Evolutionary conservation across 1,139 yeast genomes (phyloP).

Genomic region (Zygosaccharomyces sapae): DNA sequence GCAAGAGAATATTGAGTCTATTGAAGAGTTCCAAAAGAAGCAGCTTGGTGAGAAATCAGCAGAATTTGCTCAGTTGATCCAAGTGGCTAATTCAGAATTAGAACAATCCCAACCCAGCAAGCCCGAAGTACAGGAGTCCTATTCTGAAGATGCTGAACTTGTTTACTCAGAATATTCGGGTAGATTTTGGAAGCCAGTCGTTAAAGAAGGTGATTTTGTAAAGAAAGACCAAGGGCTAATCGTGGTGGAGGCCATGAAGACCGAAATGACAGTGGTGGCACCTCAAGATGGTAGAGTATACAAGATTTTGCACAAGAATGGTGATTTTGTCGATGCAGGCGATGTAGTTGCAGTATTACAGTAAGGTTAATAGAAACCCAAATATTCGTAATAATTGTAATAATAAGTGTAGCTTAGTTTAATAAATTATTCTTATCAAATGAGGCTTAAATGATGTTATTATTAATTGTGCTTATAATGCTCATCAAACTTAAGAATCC

Average conservation of each 20-base stretch:
- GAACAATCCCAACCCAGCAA: constrained; percentile 45
- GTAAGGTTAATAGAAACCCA: constrained; percentile 2
- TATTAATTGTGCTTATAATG: no score
- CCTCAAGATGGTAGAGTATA: constrained; percentile 71
- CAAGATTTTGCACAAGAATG: constrained; percentile 73
- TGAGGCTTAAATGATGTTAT: no score
- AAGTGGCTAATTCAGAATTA: constrained; percentile 75
- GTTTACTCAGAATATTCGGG: constrained; percentile 94
- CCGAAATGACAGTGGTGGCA: constrained; percentile 86
- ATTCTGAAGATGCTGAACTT: constrained; percentile 70
- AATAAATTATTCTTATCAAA: not conserved
- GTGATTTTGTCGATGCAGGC: constrained; percentile 96
- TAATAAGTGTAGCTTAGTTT: not conserved
- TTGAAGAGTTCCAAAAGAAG: constrained; percentile 59
- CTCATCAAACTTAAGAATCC: no score
- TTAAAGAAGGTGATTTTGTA: constrained; percentile 73
- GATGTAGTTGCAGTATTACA: constrained; percentile 77
- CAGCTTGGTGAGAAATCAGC: constrained; percentile 80
- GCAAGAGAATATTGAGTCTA: constrained; percentile 64
- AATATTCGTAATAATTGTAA: not conserved
- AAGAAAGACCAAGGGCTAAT: constrained; percentile 72
- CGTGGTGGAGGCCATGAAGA: constrained; percentile 96
- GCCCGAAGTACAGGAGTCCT: constrained; percentile 46
- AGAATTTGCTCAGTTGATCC: constrained; percentile 78
- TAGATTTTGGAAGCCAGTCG: constrained; percentile 92